Evolutionary conservation across 148 eudicot genomes (phyloP).

Genomic region (Persicaria maculosa): DNA sequence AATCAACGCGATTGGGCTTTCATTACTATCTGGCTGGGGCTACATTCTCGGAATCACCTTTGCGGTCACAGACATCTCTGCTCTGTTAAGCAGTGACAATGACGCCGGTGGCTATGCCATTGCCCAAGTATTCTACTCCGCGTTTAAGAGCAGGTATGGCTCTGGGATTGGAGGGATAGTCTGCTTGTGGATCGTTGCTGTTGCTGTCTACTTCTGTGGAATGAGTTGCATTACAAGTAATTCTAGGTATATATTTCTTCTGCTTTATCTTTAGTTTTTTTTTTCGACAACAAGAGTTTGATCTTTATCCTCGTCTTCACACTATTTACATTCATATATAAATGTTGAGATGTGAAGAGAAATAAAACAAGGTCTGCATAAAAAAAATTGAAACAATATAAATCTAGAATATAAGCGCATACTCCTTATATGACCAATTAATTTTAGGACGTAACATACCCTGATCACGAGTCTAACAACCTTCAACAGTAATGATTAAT

Average conservation of each 20-base stretch:
- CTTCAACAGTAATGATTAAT: too few relatives aligned
- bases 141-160: conserved; percentile 68
- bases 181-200: conserved; percentile 72
- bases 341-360: too few relatives aligned
- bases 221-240: conserved; percentile 76
- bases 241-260: too few relatives aligned
- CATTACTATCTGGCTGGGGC: conserved; percentile 80
- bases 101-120: conserved; percentile 43
- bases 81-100: conserved; percentile 23
- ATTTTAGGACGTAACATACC: conserved; percentile 35
- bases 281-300: too few relatives aligned
- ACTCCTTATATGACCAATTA: too few relatives aligned
- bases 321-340: too few relatives aligned
- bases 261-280: too few relatives aligned
- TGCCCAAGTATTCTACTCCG: conserved; percentile 45
- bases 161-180: conserved; percentile 36
- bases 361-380: too few relatives aligned
- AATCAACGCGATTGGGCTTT: conserved; percentile 25
- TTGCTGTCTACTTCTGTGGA: conserved; percentile 31
- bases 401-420: too few relatives aligned
- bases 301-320: too few relatives aligned
- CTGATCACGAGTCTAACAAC: conserved; percentile 89
- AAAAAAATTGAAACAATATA: too few relatives aligned
- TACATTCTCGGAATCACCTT: conserved; percentile 70
- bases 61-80: conserved; percentile 61